Base-by-base conservation (phyloP, 176 grass and related monocot species). In the Microstegium vimineum region DNA sequence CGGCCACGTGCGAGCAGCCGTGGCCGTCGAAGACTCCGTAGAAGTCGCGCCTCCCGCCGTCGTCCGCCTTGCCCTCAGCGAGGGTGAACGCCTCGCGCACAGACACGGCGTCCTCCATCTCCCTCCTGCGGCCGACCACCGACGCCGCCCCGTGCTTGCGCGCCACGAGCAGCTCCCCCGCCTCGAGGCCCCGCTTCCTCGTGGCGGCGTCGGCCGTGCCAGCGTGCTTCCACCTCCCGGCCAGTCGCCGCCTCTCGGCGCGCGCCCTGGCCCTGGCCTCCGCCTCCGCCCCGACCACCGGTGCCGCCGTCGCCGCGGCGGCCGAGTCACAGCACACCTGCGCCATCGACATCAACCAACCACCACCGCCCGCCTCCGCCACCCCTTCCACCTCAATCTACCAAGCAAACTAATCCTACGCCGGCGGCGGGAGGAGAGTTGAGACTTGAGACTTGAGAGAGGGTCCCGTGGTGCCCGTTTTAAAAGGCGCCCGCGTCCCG, bases 41-140 rank as follows among this genome's bases (percentile, higher is more conserved):
- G 87, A 82, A 89, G 66, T 89, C 87, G 65, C 82, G 43, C 41
- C 51, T 15, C 0, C 43, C 32, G 32, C 17, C 56, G 6, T 0
- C 70, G 1, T 12, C 31, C 2, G 34, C 0, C 0, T 43, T n/a
- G 23, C 12, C 41, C 3, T 43, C 1, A 12, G 14, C 14, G 26
- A 2, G 11, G 4, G 33, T 15, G 78, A 89, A 89, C 0, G 66
- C 72, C 87, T 86, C 83, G 1, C 73, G 73, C 8, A 92, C 75
- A 63, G 75, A 89, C 47, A 92, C 86, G 41, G 90, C 83, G 65
- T 92, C 90, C 87, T 92, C 90, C 90, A 92, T 92, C 69, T 89
- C 90, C 35, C 80, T 43, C 69, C 87, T 12, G 3, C 90, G 75
- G 1, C 90, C 90, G 13, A 57, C 35, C 1, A 86, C 66, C 72